These are phyloP conservation scores for Yamadazyma sp. DNA, from an alignment of 805 yeast genomes.

Conservation along the genomic window DNA sequence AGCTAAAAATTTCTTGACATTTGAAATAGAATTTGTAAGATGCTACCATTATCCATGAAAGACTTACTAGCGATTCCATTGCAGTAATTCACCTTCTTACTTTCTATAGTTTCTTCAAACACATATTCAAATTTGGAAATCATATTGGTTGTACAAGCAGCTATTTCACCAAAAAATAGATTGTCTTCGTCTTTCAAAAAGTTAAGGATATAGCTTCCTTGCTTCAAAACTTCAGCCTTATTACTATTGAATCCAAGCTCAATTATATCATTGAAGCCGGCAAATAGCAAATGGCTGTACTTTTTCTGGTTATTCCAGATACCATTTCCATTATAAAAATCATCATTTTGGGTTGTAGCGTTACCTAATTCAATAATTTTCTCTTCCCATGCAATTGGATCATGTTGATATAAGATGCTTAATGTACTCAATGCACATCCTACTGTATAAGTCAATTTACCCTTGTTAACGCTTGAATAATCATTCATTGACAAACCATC, in stretches of 20 bases:
- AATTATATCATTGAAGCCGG: constrained; percentile 19
- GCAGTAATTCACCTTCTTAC: constrained; percentile 2
- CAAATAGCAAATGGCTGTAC: constrained; percentile 21
- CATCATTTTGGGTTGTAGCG: constrained; percentile 17
- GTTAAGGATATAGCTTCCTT: constrained; percentile 13
- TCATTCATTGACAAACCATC: constrained; percentile 19
- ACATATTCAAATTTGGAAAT: constrained; percentile 7
- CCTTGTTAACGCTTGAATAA: constrained; percentile 17
- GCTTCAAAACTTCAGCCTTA: constrained; percentile 13
- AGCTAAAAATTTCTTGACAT: constrained; percentile 6
- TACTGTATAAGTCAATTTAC: constrained; percentile 13
- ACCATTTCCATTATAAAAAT: constrained; percentile 18
- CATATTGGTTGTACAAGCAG: constrained; percentile 4
- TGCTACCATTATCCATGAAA: constrained; percentile 17
- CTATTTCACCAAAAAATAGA: constrained; percentile 12
- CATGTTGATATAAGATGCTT: constrained; percentile 14
- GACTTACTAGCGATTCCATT: constrained; percentile 10
- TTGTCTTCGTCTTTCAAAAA: constrained; percentile 15
- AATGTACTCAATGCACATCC: constrained; percentile 23
- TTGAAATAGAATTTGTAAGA: constrained; percentile 15
- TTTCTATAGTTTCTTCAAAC: constrained; percentile 5
- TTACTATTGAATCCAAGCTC: background rate
- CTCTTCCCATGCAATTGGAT: constrained; percentile 10
- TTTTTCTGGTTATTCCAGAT: constrained; percentile 23
- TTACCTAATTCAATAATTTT: constrained; percentile 17